Evolutionary conservation across 768 basidiomycete genomes (phyloP), one percentile per base, ranked within the genome.

Genomic region (Cubamyces lactineus): DNA sequence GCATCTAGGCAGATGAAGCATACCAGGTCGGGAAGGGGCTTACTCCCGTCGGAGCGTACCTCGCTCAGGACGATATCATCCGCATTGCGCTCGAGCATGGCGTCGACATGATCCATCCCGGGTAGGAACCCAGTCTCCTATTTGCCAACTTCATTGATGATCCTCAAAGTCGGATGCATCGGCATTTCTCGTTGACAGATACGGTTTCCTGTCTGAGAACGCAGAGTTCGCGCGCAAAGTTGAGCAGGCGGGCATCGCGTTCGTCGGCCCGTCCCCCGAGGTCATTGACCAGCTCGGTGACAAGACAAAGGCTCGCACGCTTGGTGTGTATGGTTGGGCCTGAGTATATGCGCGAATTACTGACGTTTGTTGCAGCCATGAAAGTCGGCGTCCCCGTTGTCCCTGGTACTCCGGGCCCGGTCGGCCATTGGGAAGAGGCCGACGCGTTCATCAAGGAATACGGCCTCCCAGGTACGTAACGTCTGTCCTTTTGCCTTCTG

Each of bases 81-180:
- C 80, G 87, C 65, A 89, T 95, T 67, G 94, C 95, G n/a, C 83
- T 98, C 46, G 96, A 98, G 76, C 95, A 98, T 75, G 96, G 94
- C 24, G 97, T 99, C 24, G 96, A 98, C 74, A 98, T 99, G 97
- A 98, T 99, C 72, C 97, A 98, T 77, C 97, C 95, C 12, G 95
- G 96, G 93, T 94, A 61, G 50, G 61, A 49, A 23, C 39, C 42
- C 48, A 46, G 48, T 46, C 49, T 34, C 24, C 45, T 16, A n/a
- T 19, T 7, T 48, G 5, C 40, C 53, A 42, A 62, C 57, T 49
- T 46, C 39, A 41, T 41, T 41, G 24, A 48, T 54, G 50, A 34
- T 59, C 43, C 60, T 58, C 61, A 59, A 57, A 57, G 47, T 61
- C 63, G 61, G 52, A 53, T 21, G 38, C 46, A 6, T 19, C 50